phyloP scores from a whole-genome alignment of 768 basidiomycete genomes.

The Lentinula edodes region DNA sequence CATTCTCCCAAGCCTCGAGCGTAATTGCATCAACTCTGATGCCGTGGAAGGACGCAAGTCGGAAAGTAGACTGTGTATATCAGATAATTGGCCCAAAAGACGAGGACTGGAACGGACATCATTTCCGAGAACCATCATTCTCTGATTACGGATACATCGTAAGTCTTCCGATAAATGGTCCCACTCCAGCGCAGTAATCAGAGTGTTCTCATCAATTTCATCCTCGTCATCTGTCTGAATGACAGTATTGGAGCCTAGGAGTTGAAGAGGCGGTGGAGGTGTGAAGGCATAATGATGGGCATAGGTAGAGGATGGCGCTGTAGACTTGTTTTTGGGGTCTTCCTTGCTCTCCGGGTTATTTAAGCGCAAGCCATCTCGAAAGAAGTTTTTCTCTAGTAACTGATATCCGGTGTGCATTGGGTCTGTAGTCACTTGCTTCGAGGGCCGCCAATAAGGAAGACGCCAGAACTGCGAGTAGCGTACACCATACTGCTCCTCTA shows the following conservation, averaged over 20 bases:
- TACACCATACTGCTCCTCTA: conserved; percentile 17
- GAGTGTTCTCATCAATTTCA: too few species aligned
- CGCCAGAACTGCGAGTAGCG: conserved; percentile 23
- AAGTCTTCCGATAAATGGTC: background rate
- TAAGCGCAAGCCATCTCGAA: background rate
- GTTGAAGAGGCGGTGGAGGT: background rate
- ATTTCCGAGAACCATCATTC: background rate
- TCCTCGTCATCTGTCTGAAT: background rate
- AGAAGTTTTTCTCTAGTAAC: background rate
- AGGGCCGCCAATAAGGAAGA: conserved; percentile 31
- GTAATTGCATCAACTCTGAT: background rate
- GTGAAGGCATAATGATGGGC: background rate
- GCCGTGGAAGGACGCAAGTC: background rate
- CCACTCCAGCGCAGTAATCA: background rate
- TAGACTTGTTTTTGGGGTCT: background rate
- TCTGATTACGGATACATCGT: background rate
- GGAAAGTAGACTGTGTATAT: background rate
- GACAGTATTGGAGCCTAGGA: background rate
- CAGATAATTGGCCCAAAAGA: background rate
- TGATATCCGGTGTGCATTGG: conserved; percentile 24
- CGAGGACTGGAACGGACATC: background rate
- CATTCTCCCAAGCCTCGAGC: background rate
- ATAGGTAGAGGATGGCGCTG: background rate
- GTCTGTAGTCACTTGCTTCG: conserved; percentile 24
- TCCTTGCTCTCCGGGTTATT: background rate